Percentiles rank a stretch among this genome's conserved stretches.
Conservation (phyloP, 202 grass and related monocot genomes). For the Zoysia matrella region DNA sequence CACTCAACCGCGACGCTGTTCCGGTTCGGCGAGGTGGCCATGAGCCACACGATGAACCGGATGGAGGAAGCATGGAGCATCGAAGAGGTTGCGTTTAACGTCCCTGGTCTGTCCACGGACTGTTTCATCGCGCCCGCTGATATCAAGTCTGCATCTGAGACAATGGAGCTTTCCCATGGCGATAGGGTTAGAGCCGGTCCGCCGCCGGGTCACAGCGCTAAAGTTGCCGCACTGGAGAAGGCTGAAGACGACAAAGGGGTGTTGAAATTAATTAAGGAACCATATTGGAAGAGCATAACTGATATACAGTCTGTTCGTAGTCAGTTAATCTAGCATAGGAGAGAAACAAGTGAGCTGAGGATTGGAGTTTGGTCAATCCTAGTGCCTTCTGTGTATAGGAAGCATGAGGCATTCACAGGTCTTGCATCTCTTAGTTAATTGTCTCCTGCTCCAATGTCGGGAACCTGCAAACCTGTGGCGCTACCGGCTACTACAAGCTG, state of each 20-base stretch:
- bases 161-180: conserved; percentile 47
- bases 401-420: conserved; percentile 45
- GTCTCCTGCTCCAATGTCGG: too few species aligned
- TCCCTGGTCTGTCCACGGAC: conserved; percentile 67
- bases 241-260: conserved; percentile 36
- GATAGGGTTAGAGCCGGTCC: conserved; percentile 45
- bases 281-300: conserved; percentile 25
- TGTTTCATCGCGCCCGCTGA: conserved; percentile 77
- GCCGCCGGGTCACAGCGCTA: conserved; percentile 36
- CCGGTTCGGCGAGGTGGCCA: conserved; percentile 70
- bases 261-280: conserved; percentile 38
- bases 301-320: conserved; percentile 45
- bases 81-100: conserved; percentile 77
- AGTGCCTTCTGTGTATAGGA: conserved; percentile 52
- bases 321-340: conserved; percentile 55
- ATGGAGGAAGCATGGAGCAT: conserved; percentile 87
- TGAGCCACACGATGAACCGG: conserved; percentile 74
- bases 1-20: conserved; percentile 64
- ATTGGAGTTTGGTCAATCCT: conserved; percentile 47
- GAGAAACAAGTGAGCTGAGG: conserved; percentile 41
- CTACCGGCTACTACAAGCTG: too few species aligned
- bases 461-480: too few species aligned
- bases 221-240: conserved; percentile 58
- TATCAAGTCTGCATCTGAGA: conserved; percentile 57
- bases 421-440: too few species aligned